Base-by-base conservation (phyloP, 257 asterid species). In the Solanum chaucha region DNA sequence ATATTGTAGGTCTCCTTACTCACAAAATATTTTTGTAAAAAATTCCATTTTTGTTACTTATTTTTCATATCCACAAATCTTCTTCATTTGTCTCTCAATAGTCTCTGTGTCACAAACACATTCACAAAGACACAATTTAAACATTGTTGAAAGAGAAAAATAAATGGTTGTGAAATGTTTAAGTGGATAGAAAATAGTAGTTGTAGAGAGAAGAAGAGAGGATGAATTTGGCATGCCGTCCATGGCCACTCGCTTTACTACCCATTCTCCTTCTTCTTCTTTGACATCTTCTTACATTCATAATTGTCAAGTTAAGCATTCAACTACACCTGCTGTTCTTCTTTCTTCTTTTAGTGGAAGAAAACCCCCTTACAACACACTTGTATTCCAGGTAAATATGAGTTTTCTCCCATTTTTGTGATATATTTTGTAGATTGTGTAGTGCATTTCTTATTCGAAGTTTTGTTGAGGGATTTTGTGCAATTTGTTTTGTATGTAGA, bases 291-390 rank as follows among this genome's bases (percentile, higher is more conserved):
- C 44, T 48, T 48, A 28, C 85, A 82, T 92, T 86, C 87, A 64
- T 17, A 89, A 38, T 59, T 90, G 90, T 86, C 89, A 90, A 75
- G 11, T 88, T 89, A 93, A 88, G 73, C 89, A 92, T 87, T 89
- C 95, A 10, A 44, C 92, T 8, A 46, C 51, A 32, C 92, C 94
- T 87, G 85, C 92, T 83, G 82, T 87, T 68, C 81, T 92, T 3
- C 19, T 93, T 71, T 91, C 89, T 8, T 85, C 93, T 5, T 71
- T 82, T 36, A 88, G 71, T 38, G 92, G 90, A 36, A 85, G 55
- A 86, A 90, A 88, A 36, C 97, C 96, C 96, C 90, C 95, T 82
- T 92, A 93, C 89, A 93, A 94, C 86, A 67, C 98, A 86, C 96
- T 93, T 74, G 96, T 92, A 85, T 94, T 93, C 87, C 96, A 96